Evolutionary conservation across 352 stramenopile species (phyloP), one percentile per base, ranked within the genome.

Genomic region (Globisporangium mamillatum): DNA sequence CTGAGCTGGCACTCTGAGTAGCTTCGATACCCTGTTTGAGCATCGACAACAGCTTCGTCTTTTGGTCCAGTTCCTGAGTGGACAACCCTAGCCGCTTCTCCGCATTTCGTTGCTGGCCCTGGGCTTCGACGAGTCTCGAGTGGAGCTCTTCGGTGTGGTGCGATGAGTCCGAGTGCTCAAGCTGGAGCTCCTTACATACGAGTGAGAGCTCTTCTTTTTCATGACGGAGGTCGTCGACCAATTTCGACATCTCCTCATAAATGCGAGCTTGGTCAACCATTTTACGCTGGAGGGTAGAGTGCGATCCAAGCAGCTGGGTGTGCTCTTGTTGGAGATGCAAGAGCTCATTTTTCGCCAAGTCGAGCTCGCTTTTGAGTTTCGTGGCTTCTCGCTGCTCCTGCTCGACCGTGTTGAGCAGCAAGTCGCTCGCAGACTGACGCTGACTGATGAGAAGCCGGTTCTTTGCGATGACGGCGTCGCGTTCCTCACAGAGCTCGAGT

Each of bases 141-240:
- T 91, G 85, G 20, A 93, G 70, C 57, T 90, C 81, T 6, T 91
- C 81, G 1, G 75, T 71, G 36, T 91, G 77, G 4, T 75, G 71
- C 14, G 78, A 66, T 2, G 84, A 59, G 63, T 91, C 82, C 16
- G 68, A 59, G 48, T 89, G 75, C 29, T 91, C 85, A 5, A 74
- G 68, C 58, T 81, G 72, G 55, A 91, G 68, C 67, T 89, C 82
- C 9, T 80, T 71, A 67, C 74, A 75, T 20, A 74, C 73, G 32
- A 86, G 69, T 9, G 69, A 38, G 9, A 79, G 50, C 36, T 75
- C 77, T 29, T 89, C 79, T 29, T 79, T 73, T 14, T 85, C 76
- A 44, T 87, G 75, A 8, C 72, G 71, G 8, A 91, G 73, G 5
- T 74, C 50, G 27, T 74, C 75, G 10, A 76, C 65, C 46, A 74